Conservation (phyloP, 371 early-diverging fungal genomes). For the Dentiscutata heterogama region DNA sequence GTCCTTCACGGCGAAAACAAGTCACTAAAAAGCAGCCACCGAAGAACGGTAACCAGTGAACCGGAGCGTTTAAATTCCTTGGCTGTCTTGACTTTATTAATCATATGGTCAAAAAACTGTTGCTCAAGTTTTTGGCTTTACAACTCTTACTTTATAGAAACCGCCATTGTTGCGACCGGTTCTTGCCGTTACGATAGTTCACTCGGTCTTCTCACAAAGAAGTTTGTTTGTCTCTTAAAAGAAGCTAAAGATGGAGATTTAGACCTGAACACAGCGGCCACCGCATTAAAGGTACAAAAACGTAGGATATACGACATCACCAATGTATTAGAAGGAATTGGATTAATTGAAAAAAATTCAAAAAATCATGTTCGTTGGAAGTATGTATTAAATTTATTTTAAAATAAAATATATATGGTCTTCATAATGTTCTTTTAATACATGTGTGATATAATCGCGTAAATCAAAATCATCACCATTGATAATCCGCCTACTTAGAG, state of each 20-base stretch:
- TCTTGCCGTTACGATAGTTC: constrained; percentile 62
- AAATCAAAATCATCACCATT: constrained; percentile 35
- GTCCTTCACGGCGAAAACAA: constrained; percentile 16
- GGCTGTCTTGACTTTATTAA: background rate
- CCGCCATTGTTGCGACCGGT: constrained; percentile 19
- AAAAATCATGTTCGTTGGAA: constrained; percentile 88
- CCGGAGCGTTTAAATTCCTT: constrained; percentile 4
- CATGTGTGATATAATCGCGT: constrained; percentile 25
- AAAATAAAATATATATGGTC: background rate
- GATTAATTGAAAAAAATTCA: constrained; percentile 79
- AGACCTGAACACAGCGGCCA: constrained; percentile 80
- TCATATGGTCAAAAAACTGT: background rate
- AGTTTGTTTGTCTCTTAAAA: constrained; percentile 74
- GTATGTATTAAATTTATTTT: constrained; percentile 56
- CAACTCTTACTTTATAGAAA: constrained; percentile 11
- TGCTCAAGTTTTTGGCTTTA: background rate
- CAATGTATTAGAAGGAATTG: constrained; percentile 86
- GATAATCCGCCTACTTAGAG: constrained; percentile 10
- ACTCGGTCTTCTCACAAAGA: constrained; percentile 80
- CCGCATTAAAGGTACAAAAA: constrained; percentile 79
- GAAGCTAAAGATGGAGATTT: constrained; percentile 72
- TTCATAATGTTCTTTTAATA: background rate
- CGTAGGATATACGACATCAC: constrained; percentile 91
- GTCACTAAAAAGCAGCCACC: background rate
- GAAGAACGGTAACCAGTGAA: constrained; percentile 28